phyloP scores from a whole-genome alignment of 805 yeast species.

The Lachancea kluyveri region DNA sequence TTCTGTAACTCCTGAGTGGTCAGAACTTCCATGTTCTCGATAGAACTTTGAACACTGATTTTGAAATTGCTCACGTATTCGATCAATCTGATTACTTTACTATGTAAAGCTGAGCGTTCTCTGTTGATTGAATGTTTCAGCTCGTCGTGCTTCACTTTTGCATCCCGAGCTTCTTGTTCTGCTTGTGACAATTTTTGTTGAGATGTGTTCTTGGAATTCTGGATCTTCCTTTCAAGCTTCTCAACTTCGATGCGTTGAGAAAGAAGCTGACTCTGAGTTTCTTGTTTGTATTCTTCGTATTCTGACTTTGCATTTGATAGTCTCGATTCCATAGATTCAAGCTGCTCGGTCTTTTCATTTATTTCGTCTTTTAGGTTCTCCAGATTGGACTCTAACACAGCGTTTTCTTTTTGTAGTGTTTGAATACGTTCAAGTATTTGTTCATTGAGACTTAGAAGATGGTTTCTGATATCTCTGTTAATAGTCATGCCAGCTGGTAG shows the following conservation, averaged over 20 bases:
- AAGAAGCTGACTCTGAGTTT: constrained; percentile 43
- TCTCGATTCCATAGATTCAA: constrained; percentile 52
- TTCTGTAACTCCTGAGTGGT: constrained; percentile 34
- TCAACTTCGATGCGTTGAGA: constrained; percentile 58
- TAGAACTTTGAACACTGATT: constrained; percentile 54
- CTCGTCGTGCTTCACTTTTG: constrained; percentile 48
- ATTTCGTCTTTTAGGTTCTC: constrained; percentile 52
- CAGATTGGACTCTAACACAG: constrained; percentile 44
- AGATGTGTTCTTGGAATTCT: constrained; percentile 39
- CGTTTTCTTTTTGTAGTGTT: constrained; percentile 15
- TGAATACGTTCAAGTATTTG: constrained; percentile 31
- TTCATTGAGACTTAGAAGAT: constrained; percentile 25
- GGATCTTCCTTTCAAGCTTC: constrained; percentile 52
- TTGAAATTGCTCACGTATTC: constrained; percentile 60
- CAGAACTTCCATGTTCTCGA: constrained; percentile 38
- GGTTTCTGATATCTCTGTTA: constrained; percentile 28
- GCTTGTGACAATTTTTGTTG: constrained; percentile 46
- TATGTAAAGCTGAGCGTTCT: constrained; percentile 43
- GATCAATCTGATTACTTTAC: constrained; percentile 51
- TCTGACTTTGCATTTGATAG: constrained; percentile 45
- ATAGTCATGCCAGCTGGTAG: not conserved
- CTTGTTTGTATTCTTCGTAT: constrained; percentile 50
- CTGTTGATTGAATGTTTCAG: constrained; percentile 40
- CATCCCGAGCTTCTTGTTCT: constrained; percentile 43
- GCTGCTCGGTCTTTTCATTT: constrained; percentile 48